Conservation (phyloP, 1,284 basidiomycete genomes). For the Salmacisia buchloeana region DNA sequence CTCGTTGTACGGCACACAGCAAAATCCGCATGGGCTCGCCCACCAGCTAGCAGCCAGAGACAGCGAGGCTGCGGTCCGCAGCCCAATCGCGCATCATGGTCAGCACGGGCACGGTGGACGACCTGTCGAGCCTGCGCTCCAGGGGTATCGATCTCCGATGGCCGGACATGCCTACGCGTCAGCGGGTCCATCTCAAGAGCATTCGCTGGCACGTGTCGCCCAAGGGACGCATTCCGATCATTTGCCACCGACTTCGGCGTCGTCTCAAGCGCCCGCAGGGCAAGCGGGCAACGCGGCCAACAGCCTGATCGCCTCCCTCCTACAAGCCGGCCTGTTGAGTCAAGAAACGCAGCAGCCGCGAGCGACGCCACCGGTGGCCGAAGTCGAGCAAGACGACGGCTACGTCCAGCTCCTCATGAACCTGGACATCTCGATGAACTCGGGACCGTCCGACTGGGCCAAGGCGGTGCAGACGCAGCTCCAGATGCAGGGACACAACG, state of each 20-base stretch:
- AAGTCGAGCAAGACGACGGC: conserved; percentile 52
- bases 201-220: no score
- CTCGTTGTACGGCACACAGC: conserved; percentile 21
- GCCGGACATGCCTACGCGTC: no score
- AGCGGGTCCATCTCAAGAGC: no score
- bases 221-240: no score
- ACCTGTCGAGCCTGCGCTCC: no score
- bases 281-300: conserved; percentile 6
- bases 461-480: conserved; percentile 52
- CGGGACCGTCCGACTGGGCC: conserved; percentile 2
- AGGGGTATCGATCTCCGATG: no score
- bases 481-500: conserved; percentile 69
- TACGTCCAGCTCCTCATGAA: conserved; percentile 70
- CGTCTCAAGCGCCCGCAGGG: no score
- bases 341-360: conserved; percentile 16
- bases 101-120: neutral
- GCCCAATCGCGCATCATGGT: neutral
- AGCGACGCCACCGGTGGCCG: conserved; percentile 50
- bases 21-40: neutral
- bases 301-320: conserved; percentile 36
- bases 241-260: no score
- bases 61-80: neutral
- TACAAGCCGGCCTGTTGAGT: conserved; percentile 43
- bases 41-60: neutral
- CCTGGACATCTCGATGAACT: conserved; percentile 63